Evolutionary conservation across 2,329 filamentous ascomycete species (phyloP).

Genomic region (Biscogniauxia mediterranea): DNA sequence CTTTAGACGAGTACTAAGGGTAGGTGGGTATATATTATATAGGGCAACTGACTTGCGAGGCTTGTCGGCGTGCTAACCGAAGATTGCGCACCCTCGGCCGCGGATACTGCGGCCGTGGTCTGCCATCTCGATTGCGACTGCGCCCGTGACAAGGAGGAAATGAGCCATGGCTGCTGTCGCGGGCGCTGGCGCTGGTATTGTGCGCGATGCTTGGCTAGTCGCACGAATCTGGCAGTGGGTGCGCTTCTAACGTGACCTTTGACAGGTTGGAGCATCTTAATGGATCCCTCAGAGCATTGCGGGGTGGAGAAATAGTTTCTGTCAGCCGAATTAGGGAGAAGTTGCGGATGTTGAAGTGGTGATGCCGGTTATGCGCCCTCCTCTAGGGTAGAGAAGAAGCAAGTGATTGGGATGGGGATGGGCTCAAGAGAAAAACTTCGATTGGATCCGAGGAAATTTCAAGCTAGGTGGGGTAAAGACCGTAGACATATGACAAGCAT

Average conservation of each 20-base stretch:
- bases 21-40: constrained; percentile 1
- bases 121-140: constrained; percentile 43
- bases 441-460: neutral
- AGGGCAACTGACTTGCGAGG: constrained; percentile 41
- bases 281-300: constrained; percentile 24
- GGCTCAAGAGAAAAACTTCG: neutral
- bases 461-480: neutral
- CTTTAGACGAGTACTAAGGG: constrained; percentile 13
- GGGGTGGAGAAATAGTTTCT: neutral
- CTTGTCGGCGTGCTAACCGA: constrained; percentile 22
- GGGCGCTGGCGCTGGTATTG: constrained; percentile 35
- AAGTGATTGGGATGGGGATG: neutral
- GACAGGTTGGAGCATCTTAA: constrained; percentile 41
- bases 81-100: constrained; percentile 21
- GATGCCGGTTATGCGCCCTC: neutral
- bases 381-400: neutral
- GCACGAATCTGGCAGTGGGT: constrained; percentile 47
- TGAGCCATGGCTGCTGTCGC: constrained; percentile 31
- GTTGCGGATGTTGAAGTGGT: neutral
- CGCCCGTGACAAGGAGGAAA: neutral
- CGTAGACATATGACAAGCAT: neutral
- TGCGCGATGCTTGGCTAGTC: constrained; percentile 49
- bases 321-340: neutral
- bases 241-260: constrained; percentile 40
- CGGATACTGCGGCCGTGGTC: constrained; percentile 20